Evolutionary conservation across 352 stramenopile genomes (phyloP).

Genomic region (Peronosclerospora sorghi): DNA sequence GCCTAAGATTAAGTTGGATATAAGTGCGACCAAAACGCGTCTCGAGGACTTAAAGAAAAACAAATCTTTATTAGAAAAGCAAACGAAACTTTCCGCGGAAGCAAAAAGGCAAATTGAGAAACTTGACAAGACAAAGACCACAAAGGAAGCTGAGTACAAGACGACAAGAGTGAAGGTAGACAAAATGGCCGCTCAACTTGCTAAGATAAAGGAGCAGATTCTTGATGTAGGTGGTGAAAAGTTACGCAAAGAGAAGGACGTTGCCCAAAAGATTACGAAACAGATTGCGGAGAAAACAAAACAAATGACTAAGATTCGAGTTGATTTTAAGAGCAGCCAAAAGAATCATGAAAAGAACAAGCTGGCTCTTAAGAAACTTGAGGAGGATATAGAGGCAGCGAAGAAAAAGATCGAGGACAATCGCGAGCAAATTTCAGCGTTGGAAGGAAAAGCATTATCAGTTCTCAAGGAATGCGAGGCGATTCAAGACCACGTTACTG

Average conservation of each 20-base stretch:
- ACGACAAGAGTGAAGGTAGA: slow-evolving; percentile 53
- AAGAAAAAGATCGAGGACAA: slow-evolving; percentile 77
- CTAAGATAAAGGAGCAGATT: slow-evolving; percentile 91
- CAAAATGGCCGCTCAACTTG: slow-evolving; percentile 70
- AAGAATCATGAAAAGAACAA: slow-evolving; percentile 72
- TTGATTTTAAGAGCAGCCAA: slow-evolving; percentile 75
- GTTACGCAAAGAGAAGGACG: slow-evolving; percentile 90
- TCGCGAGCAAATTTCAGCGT: slow-evolving; percentile 78
- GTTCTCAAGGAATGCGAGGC: slow-evolving; percentile 88
- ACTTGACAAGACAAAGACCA: slow-evolving; percentile 74
- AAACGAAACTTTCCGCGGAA: slow-evolving; percentile 79
- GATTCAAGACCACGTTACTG: slow-evolving; percentile 80
- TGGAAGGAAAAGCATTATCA: slow-evolving; percentile 88
- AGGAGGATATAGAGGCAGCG: slow-evolving; percentile 66
- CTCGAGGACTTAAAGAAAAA: slow-evolving; percentile 49
- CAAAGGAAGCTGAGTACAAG: slow-evolving; percentile 83
- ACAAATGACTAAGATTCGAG: slow-evolving; percentile 75
- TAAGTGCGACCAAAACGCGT: too few relatives aligned
- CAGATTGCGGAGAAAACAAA: slow-evolving; percentile 84
- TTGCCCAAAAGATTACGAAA: slow-evolving; percentile 67
- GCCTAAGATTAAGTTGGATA: too few relatives aligned
- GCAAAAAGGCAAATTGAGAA: slow-evolving; percentile 82
- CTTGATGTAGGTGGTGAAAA: slow-evolving; percentile 90
- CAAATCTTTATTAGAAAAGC: slow-evolving; percentile 60
- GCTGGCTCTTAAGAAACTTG: slow-evolving; percentile 44